phyloP scores from a whole-genome alignment of 78 protist genomes.

The Thecamonas trahens region DNA sequence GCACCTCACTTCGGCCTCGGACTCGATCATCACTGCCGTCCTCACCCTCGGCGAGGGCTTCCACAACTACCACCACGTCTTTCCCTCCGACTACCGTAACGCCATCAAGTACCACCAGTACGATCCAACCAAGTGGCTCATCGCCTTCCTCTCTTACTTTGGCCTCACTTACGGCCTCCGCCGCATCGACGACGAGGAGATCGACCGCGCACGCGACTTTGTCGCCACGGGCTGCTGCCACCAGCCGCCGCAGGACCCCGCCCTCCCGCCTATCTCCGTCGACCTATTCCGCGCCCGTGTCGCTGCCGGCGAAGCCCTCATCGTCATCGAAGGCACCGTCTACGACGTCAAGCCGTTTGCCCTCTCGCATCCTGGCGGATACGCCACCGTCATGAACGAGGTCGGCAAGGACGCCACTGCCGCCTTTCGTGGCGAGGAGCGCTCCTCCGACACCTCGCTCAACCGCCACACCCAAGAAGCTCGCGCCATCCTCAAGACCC shows the following conservation, averaged over 20 bases:
- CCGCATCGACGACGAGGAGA: slow-evolving; percentile 33
- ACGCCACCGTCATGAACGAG: neutral
- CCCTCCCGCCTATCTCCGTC: neutral
- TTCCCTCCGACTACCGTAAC: slow-evolving; percentile 78
- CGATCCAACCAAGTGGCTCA: slow-evolving; percentile 82
- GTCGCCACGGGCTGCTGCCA: too few relatives aligned
- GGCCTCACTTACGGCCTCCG: slow-evolving; percentile 49
- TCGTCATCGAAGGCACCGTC: neutral
- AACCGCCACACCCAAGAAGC: too few relatives aligned
- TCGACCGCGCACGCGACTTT: slow-evolving; percentile 21
- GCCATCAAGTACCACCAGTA: slow-evolving; percentile 57
- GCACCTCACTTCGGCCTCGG: slow-evolving; percentile 46
- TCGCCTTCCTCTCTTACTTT: slow-evolving; percentile 21
- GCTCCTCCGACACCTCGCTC: too few relatives aligned
- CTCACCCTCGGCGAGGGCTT: slow-evolving; percentile 84
- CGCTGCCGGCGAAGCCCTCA: neutral
- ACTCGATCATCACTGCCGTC: slow-evolving; percentile 52
- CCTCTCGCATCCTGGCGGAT: slow-evolving; percentile 30
- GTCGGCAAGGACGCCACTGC: slow-evolving; percentile 6
- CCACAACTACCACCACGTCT: slow-evolving; percentile 87
- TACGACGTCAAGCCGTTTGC: slow-evolving; percentile 10
- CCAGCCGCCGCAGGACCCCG: neutral
- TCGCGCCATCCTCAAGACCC: too few relatives aligned
- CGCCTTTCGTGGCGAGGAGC: neutral
- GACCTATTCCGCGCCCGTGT: neutral